These are phyloP conservation scores for Talaromyces liani DNA, from an alignment of 495 filamentous ascomycete species.

Conservation along the genomic window DNA sequence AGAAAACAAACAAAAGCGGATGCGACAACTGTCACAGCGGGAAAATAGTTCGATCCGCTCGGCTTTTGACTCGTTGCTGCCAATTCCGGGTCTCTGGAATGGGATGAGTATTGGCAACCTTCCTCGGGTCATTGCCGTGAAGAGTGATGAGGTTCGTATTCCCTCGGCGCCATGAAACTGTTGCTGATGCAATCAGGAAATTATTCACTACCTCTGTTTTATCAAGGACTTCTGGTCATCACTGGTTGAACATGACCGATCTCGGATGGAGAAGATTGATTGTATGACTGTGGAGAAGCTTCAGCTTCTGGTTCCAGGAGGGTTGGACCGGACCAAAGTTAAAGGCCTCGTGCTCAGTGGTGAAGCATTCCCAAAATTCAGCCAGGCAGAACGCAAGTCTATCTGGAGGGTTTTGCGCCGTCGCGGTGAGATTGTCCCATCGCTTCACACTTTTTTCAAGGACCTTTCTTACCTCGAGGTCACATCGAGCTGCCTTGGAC, in stretches of 20 bases:
- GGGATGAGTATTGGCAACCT: slow-evolving; percentile 18
- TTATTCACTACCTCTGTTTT: neutral
- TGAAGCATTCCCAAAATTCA: slow-evolving; percentile 15
- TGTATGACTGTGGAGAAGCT: neutral
- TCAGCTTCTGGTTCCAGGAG: neutral
- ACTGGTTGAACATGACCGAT: neutral
- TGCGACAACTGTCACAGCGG: slow-evolving; percentile 11
- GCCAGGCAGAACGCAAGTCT: slow-evolving; percentile 13
- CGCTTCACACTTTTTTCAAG: slow-evolving; percentile 27
- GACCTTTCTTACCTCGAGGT: slow-evolving; percentile 23
- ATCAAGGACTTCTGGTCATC: neutral
- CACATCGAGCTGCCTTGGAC: slow-evolving; percentile 20
- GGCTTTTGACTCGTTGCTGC: slow-evolving; percentile 18
- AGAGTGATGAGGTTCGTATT: slow-evolving; percentile 14
- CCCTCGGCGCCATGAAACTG: slow-evolving; percentile 1
- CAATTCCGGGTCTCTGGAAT: slow-evolving; percentile 20
- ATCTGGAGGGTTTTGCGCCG: slow-evolving; percentile 16
- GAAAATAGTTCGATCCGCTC: slow-evolving; percentile 6
- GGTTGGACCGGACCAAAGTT: neutral
- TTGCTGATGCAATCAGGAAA: neutral
- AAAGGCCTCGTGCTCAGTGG: neutral
- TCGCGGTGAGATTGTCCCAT: slow-evolving; percentile 20
- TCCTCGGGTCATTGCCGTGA: slow-evolving; percentile 13
- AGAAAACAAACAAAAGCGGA: slow-evolving; percentile 15
- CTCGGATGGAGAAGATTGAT: neutral